Conservation (phyloP, 2,329 filamentous ascomycete species). For the Pseudocercospora eumusae region DNA sequence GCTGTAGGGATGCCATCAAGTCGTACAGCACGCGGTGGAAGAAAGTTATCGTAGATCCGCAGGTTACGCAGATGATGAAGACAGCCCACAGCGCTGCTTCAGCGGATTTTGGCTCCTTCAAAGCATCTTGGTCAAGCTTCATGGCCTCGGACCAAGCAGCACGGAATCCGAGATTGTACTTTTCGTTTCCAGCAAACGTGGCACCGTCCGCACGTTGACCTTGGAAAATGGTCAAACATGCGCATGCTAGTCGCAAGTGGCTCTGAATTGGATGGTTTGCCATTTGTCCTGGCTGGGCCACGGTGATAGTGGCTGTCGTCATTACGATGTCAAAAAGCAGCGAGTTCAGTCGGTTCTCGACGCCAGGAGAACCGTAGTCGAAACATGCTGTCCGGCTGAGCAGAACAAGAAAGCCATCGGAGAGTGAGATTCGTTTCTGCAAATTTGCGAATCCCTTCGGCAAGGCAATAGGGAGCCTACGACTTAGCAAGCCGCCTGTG, state of each 20-base stretch:
- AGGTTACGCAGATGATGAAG: slow-evolving; percentile 40
- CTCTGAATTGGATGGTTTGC: slow-evolving; percentile 36
- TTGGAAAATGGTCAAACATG: slow-evolving; percentile 39
- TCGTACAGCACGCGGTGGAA: slow-evolving; percentile 31
- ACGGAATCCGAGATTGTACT: slow-evolving; percentile 36
- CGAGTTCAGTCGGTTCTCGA: slow-evolving; percentile 36
- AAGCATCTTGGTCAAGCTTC: slow-evolving; percentile 32
- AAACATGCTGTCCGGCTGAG: slow-evolving; percentile 40
- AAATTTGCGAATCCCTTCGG: slow-evolving; percentile 38
- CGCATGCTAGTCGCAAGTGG: slow-evolving; percentile 38
- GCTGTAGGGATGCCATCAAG: slow-evolving; percentile 35
- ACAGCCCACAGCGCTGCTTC: slow-evolving; percentile 39
- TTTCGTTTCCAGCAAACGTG: slow-evolving; percentile 33
- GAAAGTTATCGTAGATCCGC: slow-evolving; percentile 32
- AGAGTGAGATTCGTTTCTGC: slow-evolving; percentile 33
- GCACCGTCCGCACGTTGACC: slow-evolving; percentile 36
- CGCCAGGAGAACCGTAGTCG: slow-evolving; percentile 37
- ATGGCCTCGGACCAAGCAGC: slow-evolving; percentile 39
- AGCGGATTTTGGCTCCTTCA: slow-evolving; percentile 37
- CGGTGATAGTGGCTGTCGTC: slow-evolving; percentile 27
- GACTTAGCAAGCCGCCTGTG: slow-evolving; percentile 22
- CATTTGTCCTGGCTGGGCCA: slow-evolving; percentile 16
- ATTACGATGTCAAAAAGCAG: slow-evolving; percentile 38
- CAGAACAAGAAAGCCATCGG: slow-evolving; percentile 33
- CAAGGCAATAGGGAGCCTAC: slow-evolving; percentile 35